phyloP scores from a whole-genome alignment of 306 rosid species.

The Luffa aegyptiaca region DNA sequence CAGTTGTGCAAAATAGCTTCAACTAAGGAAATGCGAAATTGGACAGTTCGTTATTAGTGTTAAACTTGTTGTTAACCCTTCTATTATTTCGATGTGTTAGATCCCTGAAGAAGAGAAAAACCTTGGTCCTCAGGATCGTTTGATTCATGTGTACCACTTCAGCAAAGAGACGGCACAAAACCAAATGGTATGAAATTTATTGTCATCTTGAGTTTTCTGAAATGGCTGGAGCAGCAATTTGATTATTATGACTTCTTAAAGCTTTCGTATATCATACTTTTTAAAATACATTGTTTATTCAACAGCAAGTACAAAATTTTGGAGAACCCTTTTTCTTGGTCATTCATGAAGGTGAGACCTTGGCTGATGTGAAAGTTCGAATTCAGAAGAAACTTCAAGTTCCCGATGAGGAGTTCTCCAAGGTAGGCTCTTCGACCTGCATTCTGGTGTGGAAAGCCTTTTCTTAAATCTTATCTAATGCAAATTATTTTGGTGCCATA shows the following conservation, averaged over 20 bases:
- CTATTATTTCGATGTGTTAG: conserved; percentile 23
- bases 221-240: neutral
- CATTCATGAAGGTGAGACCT: conserved; percentile 65
- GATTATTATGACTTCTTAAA: neutral
- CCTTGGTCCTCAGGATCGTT: conserved; percentile 60
- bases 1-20: neutral
- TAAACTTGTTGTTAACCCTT: neutral
- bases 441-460: neutral
- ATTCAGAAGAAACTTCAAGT: conserved; percentile 78
- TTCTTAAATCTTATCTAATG: neutral
- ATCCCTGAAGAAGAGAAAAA: conserved; percentile 81
- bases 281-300: neutral
- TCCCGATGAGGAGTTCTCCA: conserved; percentile 74
- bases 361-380: conserved; percentile 76
- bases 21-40: neutral
- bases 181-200: conserved; percentile 39
- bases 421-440: conserved; percentile 29
- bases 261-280: neutral
- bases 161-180: conserved; percentile 59
- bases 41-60: neutral
- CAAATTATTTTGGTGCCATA: neutral
- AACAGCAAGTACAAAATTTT: conserved; percentile 82
- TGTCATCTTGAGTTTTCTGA: neutral
- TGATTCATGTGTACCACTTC: conserved; percentile 91
- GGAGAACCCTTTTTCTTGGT: conserved; percentile 93